Conservation (phyloP, 805 yeast species). For the Candida railenensis region DNA sequence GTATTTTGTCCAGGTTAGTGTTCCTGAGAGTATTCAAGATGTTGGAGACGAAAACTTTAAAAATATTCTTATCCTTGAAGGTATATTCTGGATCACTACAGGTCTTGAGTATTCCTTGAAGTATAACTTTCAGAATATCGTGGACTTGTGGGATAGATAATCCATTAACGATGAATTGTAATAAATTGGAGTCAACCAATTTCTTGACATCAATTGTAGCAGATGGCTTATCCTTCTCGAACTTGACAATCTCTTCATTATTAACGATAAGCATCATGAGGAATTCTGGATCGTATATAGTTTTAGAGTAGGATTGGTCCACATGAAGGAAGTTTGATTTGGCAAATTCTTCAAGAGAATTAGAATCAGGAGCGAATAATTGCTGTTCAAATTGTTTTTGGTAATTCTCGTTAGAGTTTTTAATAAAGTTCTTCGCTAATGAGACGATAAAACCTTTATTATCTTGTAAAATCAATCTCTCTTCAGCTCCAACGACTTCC, state of each 20-base stretch:
- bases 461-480: constrained; percentile 45
- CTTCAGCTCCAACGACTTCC: constrained; percentile 46
- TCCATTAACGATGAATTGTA: constrained; percentile 47
- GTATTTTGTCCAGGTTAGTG: constrained; percentile 13
- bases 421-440: constrained; percentile 48
- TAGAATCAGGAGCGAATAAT: background rate
- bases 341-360: constrained; percentile 24
- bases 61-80: constrained; percentile 56
- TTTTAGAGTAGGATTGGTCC: constrained; percentile 21
- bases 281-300: constrained; percentile 69
- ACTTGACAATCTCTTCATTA: constrained; percentile 59
- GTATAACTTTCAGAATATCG: constrained; percentile 41
- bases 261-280: constrained; percentile 59
- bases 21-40: constrained; percentile 35
- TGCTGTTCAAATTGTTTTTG: background rate
- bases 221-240: constrained; percentile 24
- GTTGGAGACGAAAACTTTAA: constrained; percentile 53
- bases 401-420: constrained; percentile 38
- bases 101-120: constrained; percentile 44
- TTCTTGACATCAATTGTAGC: constrained; percentile 50
- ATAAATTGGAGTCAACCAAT: constrained; percentile 54
- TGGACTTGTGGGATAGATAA: constrained; percentile 14
- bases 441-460: constrained; percentile 48
- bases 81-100: constrained; percentile 31
- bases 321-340: constrained; percentile 12